phyloP scores from a whole-genome alignment of 2,329 filamentous ascomycete genomes.

The Xylariaceae sp. region DNA sequence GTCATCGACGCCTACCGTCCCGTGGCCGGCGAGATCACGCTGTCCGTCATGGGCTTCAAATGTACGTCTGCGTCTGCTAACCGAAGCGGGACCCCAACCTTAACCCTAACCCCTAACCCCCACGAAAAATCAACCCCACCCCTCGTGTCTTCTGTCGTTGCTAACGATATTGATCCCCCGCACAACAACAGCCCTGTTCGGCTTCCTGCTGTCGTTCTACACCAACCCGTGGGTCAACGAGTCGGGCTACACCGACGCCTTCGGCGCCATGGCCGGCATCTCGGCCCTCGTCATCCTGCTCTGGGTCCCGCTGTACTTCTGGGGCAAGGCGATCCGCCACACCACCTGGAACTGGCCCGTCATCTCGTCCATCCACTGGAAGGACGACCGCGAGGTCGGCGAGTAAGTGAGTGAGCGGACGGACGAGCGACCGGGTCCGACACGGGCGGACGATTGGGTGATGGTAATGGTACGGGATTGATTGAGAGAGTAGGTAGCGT shows the following conservation, averaged over 20 bases:
- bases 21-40: conserved; percentile 46
- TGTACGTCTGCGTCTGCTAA: conserved; percentile 35
- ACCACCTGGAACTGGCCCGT: conserved; percentile 41
- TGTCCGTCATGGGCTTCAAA: conserved; percentile 49
- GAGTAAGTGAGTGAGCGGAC: conserved; percentile 28
- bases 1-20: conserved; percentile 51
- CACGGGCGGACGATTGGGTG: too few relatives aligned
- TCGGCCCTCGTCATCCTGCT: conserved; percentile 36
- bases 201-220: conserved; percentile 52
- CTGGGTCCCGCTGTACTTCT: conserved; percentile 45
- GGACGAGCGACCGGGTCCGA: too few relatives aligned
- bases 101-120: too few relatives aligned
- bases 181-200: conserved; percentile 44
- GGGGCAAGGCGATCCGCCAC: conserved; percentile 40
- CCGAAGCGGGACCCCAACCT: too few relatives aligned
- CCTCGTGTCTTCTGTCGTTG: neutral
- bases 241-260: conserved; percentile 43
- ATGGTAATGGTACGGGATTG: too few relatives aligned
- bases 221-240: conserved; percentile 49
- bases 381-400: conserved; percentile 45
- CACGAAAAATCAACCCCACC: neutral
- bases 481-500: neutral
- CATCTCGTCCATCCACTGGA: conserved; percentile 40
- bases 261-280: conserved; percentile 51
- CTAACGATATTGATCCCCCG: neutral